A percentile compares a stretch with the other conserved stretches of the same genome.
Conservation (phyloP, 1,284 basidiomycete species). For the Pulveroboletus sp. region DNA sequence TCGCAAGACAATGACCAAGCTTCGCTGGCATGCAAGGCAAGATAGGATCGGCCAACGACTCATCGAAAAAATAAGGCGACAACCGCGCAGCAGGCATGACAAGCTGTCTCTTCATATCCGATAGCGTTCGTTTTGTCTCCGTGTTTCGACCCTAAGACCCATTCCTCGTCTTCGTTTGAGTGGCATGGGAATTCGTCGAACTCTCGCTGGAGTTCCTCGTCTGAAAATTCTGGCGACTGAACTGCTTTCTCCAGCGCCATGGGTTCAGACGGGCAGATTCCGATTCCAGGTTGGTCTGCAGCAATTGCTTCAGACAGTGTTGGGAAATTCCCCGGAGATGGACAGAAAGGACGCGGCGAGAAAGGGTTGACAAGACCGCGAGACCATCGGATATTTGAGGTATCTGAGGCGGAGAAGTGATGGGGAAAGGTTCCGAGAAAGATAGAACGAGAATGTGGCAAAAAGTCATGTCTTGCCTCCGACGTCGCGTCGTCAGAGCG, state of each 20-base stretch:
- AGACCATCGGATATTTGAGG: background rate
- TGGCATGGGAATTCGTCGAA: constrained; percentile 18
- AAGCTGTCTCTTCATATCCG: constrained; percentile 16
- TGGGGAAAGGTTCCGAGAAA: background rate
- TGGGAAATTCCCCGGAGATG: background rate
- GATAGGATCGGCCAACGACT: constrained; percentile 4
- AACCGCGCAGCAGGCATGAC: constrained; percentile 6
- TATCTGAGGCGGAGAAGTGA: background rate
- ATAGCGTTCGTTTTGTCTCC: constrained; percentile 9
- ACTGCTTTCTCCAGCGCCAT: background rate
- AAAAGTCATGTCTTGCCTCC: constrained; percentile 9
- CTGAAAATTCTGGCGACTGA: constrained; percentile 8
- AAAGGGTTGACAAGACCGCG: background rate
- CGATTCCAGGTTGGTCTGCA: background rate
- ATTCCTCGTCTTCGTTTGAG: constrained; percentile 17
- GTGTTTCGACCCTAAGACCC: constrained; percentile 16
- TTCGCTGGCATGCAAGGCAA: too few species aligned
- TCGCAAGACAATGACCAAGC: too few species aligned
- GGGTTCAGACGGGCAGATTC: background rate
- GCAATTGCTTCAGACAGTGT: background rate
- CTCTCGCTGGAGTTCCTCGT: constrained; percentile 10
- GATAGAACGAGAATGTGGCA: constrained; percentile 8
- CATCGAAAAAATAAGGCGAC: constrained; percentile 15
- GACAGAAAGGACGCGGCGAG: background rate
- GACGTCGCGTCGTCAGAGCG: background rate